phyloP scores from a whole-genome alignment of 768 basidiomycete genomes.

The Harrya chromipes region DNA sequence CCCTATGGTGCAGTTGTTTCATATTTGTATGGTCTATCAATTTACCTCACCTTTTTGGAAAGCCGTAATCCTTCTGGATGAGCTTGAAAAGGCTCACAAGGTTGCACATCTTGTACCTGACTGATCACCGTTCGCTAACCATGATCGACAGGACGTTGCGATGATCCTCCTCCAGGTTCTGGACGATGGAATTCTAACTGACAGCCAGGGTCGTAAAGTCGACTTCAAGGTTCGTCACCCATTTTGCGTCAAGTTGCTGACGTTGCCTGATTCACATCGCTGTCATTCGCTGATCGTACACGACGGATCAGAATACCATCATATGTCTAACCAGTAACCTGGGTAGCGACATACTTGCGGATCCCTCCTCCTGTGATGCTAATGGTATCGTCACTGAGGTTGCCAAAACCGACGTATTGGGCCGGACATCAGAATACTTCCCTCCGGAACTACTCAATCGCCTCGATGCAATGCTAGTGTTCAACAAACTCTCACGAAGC shows the following conservation, averaged over 20 bases:
- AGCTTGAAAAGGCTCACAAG: slow-evolving; percentile 82
- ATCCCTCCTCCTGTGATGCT: slow-evolving; percentile 55
- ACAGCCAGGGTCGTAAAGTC: slow-evolving; percentile 88
- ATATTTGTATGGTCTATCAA: not conserved
- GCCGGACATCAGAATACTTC: slow-evolving; percentile 76
- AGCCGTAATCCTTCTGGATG: slow-evolving; percentile 66
- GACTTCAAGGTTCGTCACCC: slow-evolving; percentile 72
- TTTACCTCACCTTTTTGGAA: not conserved
- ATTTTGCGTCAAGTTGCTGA: not conserved
- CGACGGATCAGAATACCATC: slow-evolving; percentile 69
- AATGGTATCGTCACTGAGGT: slow-evolving; percentile 62
- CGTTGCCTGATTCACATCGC: not conserved
- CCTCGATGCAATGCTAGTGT: slow-evolving; percentile 82
- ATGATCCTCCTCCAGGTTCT: slow-evolving; percentile 90
- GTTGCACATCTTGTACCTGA: slow-evolving; percentile 26
- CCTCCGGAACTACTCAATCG: slow-evolving; percentile 90
- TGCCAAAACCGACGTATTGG: slow-evolving; percentile 66
- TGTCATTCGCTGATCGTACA: slow-evolving; percentile 4
- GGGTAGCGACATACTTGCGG: slow-evolving; percentile 75
- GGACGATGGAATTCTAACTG: slow-evolving; percentile 86
- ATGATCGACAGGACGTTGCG: slow-evolving; percentile 62
- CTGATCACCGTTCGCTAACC: not conserved
- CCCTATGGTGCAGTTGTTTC: slow-evolving; percentile 44
- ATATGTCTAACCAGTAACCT: slow-evolving; percentile 89
- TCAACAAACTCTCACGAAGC: slow-evolving; percentile 79